Evolutionary conservation across 2,329 filamentous ascomycete species (phyloP), one percentile per base, ranked within the genome.

Genomic region (Pestalotiopsis sp.): DNA sequence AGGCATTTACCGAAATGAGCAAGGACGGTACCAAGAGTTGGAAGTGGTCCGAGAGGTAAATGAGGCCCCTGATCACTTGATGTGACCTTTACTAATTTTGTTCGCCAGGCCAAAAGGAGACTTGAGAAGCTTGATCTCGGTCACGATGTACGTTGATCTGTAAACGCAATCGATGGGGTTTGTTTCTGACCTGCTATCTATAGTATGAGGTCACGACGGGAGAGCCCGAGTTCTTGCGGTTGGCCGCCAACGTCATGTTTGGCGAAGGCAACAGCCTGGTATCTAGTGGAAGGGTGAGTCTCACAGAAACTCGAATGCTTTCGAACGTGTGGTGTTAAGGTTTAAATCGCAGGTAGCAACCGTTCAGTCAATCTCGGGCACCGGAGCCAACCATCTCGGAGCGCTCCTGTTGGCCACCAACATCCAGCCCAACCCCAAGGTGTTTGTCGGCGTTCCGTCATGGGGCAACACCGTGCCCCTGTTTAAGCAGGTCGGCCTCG

Each of bases 351-450:
- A 77, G 73, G 68, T 80, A 36, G 77, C 78, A 14, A 80, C 79
- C 1, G 78, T 79, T 0, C 80, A 82, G 70, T 78, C 79, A 9
- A 79, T 82, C 39, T 81, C 79, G 0, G 79, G 80, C 6, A 81
- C 80, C 0, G 80, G 80, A 2, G 77, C 80, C 4, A 76, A 77
- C 45, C 79, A 81, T 64, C 72, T 81, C n/a, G 80, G 74, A 20
- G 77, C 77, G 7, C 64, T 78, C 13, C 74, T 81, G 20, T 66
- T 80, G 2, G 41, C n/a, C 20, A 23, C n/a, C 14, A 27, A 23
- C 23, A 52, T 52, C 13, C 23, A 45, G 38, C 20, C 20, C 12
- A 49, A 23, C 2, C 45, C 45, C 23, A 41, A 31, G 23, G 77
- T 78, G 4, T 81, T 79, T 62, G 67, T 81, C 11, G 73, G 76